Base-by-base conservation (phyloP, 108 stramenopile genomes). In the Discostella pseudostelligera region DNA sequence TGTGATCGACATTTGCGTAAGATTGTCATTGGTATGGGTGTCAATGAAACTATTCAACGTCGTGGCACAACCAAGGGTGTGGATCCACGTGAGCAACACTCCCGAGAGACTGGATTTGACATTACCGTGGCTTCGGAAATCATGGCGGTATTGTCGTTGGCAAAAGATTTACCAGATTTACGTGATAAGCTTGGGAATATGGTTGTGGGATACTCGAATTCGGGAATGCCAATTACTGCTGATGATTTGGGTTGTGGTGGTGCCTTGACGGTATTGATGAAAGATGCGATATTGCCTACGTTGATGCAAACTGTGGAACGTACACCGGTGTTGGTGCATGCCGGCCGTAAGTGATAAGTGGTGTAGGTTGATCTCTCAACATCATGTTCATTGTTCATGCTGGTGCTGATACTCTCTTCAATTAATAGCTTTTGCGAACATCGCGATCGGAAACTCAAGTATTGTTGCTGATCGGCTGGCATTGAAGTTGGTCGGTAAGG, bases 121-220 rank as follows among this genome's bases (percentile, higher is more conserved):
- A 99, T 99, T 70, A 94, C 97, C 50, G 99, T 98, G 19, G 99
- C 97, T 1, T 91, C 89, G 32, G 99, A 98, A 81, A 90, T 98
- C 62, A 99, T 98, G 99, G 97, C 97, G 20, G 96, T 97, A 12
- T 78, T 99, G 59, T 97, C 97, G 11, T 67, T 99, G 56, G 86
- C 97, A 17, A 89, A 86, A 21, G 78, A 87, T 77, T 69, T 98
- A 66, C 59, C 70, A 11, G 97, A 99, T 80, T 54, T 99, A 78
- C 77, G 99, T 10, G 84, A 92, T 24, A 96, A 96, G 55, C 70
- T 99, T 25, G 97, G 97, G 0, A 71, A 68, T 53, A 97, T 99
- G 92, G 97, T 98, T 40, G 83, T 99, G 16, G 99, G 88, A 7
- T 89, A 87, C 62, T 89, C 87, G 46, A 56, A 76, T n/a, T 20